Conservation (phyloP, 2,329 filamentous ascomycete genomes). For the Tolypocladium sp. region DNA sequence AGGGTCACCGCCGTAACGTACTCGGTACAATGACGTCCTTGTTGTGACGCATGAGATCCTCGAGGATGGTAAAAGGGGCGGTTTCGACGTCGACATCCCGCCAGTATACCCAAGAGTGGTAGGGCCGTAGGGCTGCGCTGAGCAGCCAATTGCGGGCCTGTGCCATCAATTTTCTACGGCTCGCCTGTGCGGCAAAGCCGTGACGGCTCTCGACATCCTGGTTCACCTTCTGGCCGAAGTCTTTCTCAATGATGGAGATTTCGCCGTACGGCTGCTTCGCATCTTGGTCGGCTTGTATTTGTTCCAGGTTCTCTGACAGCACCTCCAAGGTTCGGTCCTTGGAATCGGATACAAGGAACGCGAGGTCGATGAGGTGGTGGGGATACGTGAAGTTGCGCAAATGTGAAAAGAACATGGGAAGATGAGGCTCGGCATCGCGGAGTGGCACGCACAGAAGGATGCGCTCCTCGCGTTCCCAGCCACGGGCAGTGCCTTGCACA, state of each 20-base stretch:
- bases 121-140: conserved; percentile 84
- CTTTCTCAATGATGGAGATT: conserved; percentile 96
- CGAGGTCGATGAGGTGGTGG: conserved; percentile 90
- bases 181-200: conserved; percentile 92
- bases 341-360: conserved; percentile 94
- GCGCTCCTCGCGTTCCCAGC: conserved; percentile 93
- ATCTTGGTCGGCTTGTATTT: conserved; percentile 72
- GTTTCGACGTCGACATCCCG: conserved; percentile 97
- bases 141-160: conserved; percentile 95
- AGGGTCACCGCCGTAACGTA: conserved; percentile 40
- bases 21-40: conserved; percentile 98
- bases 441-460: conserved; percentile 92
- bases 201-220: conserved; percentile 97
- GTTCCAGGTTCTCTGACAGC: conserved; percentile 65
- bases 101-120: conserved; percentile 99
- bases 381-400: conserved; percentile 94
- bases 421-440: conserved; percentile 82
- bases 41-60: conserved; percentile 97
- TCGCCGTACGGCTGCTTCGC: conserved; percentile 82
- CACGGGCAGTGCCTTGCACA: conserved; percentile 81
- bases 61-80: conserved; percentile 89
- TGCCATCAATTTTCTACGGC: conserved; percentile 91
- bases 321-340: conserved; percentile 81
- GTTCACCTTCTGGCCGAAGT: conserved; percentile 95
- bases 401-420: conserved; percentile 98